These are phyloP conservation scores for Aspergillus calidoustus DNA, from an alignment of 2,329 filamentous ascomycete species.

Conservation along the genomic window DNA sequence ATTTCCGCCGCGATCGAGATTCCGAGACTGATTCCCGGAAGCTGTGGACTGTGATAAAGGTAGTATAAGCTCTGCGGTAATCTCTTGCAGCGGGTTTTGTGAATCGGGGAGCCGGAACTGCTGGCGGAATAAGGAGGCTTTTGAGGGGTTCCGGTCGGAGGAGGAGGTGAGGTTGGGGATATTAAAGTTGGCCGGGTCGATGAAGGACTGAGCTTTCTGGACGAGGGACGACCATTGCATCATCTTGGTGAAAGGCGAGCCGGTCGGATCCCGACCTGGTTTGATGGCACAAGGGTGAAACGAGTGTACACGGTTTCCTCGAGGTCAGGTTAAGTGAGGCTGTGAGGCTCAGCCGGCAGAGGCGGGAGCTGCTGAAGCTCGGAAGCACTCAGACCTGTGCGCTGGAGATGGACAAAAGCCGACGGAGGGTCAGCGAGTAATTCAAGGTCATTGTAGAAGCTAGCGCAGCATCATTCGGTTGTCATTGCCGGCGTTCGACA, in stretches of 20 bases:
- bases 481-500: conserved; percentile 24
- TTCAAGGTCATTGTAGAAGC: conserved; percentile 35
- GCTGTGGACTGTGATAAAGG: conserved; percentile 64
- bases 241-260: conserved; percentile 46
- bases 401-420: conserved; percentile 29
- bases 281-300: not conserved
- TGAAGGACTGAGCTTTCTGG: conserved; percentile 93
- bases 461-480: conserved; percentile 28
- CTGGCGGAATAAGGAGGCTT: conserved; percentile 88
- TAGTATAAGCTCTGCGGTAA: conserved; percentile 92
- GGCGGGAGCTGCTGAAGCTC: conserved; percentile 31
- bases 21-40: conserved; percentile 61
- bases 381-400: conserved; percentile 25
- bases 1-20: conserved; percentile 68
- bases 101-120: conserved; percentile 94
- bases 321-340: not conserved
- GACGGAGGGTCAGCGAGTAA: conserved; percentile 24
- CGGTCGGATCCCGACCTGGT: not conserved
- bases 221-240: conserved; percentile 78
- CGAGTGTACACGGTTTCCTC: not conserved
- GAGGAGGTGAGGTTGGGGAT: conserved; percentile 72
- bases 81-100: conserved; percentile 93
- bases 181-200: conserved; percentile 83
- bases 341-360: conserved; percentile 21
- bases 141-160: conserved; percentile 82